A percentile compares a stretch with the other conserved stretches of the same genome.
Evolutionary conservation across 1,139 yeast species (phyloP).

Genomic region (Debaryomyces psychrophilus): DNA sequence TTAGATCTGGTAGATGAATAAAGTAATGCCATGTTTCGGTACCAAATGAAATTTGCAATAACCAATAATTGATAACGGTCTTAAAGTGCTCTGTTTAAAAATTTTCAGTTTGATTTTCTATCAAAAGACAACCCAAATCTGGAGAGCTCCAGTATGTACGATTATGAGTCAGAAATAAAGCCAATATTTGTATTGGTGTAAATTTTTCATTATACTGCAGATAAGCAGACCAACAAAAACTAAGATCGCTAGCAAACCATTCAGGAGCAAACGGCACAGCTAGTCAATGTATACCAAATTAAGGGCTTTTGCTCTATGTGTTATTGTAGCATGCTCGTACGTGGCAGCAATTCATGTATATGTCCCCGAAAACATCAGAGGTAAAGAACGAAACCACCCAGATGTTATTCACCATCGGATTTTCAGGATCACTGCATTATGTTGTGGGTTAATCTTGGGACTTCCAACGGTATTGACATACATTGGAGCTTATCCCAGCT

Average conservation of each 20-base stretch:
- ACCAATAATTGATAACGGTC: background rate
- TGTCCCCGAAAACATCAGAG: constrained; percentile 28
- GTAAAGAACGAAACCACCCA: constrained; percentile 50
- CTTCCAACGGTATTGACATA: constrained; percentile 28
- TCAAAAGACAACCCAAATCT: constrained; percentile 6
- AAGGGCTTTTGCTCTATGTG: constrained; percentile 5
- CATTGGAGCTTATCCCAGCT: constrained; percentile 8
- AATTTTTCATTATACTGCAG: constrained; percentile 3
- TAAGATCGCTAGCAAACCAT: background rate
- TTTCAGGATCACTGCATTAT: constrained; percentile 36
- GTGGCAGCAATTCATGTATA: constrained; percentile 40
- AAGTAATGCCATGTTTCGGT: constrained; percentile 7
- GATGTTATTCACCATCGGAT: constrained; percentile 40
- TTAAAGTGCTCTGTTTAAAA: background rate
- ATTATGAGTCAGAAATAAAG: constrained; percentile 8
- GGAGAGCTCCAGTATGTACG: constrained; percentile 6
- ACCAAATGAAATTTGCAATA: constrained; percentile 4
- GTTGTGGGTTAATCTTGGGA: constrained; percentile 30
- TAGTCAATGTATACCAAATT: constrained; percentile 1
- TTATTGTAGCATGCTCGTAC: constrained; percentile 42
- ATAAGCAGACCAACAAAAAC: background rate
- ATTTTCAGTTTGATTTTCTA: constrained; percentile 4
- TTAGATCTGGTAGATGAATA: constrained; percentile 3
- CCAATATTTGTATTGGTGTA: constrained; percentile 6
- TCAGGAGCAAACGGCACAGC: background rate